Conservation (phyloP, 306 rosid genomes). For the Casuarina cunninghamiana region DNA sequence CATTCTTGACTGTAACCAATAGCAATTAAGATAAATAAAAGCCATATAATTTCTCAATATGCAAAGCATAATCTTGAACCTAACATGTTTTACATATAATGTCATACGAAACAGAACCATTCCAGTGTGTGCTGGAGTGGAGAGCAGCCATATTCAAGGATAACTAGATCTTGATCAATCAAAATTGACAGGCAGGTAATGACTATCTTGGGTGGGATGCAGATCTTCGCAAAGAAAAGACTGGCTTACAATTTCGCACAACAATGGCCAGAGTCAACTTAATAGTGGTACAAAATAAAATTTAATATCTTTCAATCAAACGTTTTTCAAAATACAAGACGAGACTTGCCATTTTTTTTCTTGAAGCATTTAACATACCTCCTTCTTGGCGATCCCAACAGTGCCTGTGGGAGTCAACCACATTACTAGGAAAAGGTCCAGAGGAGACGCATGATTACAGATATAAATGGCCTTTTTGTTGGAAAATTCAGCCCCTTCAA, state of each 20-base stretch:
- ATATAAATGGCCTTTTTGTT: slow-evolving; percentile 57
- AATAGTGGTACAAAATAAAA: not conserved
- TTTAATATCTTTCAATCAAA: not conserved
- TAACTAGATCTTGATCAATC: not conserved
- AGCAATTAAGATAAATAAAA: not conserved
- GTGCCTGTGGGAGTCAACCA: slow-evolving; percentile 64
- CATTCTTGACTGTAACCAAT: not conserved
- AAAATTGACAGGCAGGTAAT: not conserved
- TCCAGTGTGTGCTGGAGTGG: not conserved
- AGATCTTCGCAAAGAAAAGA: not conserved
- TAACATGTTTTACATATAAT: not conserved
- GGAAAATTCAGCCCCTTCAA: slow-evolving; percentile 54
- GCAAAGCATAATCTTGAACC: not conserved
- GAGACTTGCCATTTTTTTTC: not conserved
- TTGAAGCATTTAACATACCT: slow-evolving; percentile 38
- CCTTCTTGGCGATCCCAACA: slow-evolving; percentile 68
- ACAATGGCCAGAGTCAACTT: slow-evolving; percentile 2
- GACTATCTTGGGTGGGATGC: not conserved
- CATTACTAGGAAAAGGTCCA: slow-evolving; percentile 59
- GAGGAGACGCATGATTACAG: slow-evolving; percentile 68
- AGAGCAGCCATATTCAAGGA: not conserved
- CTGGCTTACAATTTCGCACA: not conserved
- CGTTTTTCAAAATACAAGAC: not conserved
- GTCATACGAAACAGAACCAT: not conserved
- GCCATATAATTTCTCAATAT: not conserved